Base-by-base conservation (phyloP, 2,329 filamentous ascomycete species). In the Penicillium sclerotiorum region DNA sequence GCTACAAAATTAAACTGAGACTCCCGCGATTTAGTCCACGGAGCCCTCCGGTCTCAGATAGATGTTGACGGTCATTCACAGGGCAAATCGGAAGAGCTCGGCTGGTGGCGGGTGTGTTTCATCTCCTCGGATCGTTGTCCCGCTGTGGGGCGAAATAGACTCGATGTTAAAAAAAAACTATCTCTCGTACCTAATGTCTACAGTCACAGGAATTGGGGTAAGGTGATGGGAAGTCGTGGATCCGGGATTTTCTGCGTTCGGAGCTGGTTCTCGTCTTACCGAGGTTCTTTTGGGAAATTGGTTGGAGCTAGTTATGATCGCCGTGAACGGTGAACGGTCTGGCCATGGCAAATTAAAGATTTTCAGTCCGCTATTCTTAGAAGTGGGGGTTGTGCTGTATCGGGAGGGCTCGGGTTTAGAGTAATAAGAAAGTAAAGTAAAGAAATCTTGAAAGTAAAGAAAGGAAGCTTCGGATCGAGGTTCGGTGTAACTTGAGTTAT, bases 31-130 rank as follows among this genome's bases (percentile, higher is more conserved):
- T 54, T 58, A 55, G 51, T 23, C 35, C 22, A 38, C 57, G 51
- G 58, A 56, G 50, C 32, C 33, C 55, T 45, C 48, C 57, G 53
- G 55, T 56, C 53, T 53, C 55, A 53, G 51, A 49, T 55, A 45
- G 21, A 54, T 40, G 41, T 37, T n/a, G n/a, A n/a, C n/a, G n/a
- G 33, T 20, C 4, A 11, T 18, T 9, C 17, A 35, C 21, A 55
- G 49, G 50, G 46, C 59, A 61, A 61, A 61, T 61, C 59, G 59
- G 59, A 60, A 60, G 47, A 45, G 8, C 56, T 61, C 59, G 59
- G 59, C 48, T 60, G 49, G 18, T 46, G 55, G 33, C 27, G 46
- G 48, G 49, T 25, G 41, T 52, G 56, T 60, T 59, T 58, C 55
- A 59, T 55, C 49, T 40, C 45, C 30, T 56, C 55, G 52, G 57